Base-by-base conservation (phyloP, 768 basidiomycete genomes). In the Rubroboletus satanas region DNA sequence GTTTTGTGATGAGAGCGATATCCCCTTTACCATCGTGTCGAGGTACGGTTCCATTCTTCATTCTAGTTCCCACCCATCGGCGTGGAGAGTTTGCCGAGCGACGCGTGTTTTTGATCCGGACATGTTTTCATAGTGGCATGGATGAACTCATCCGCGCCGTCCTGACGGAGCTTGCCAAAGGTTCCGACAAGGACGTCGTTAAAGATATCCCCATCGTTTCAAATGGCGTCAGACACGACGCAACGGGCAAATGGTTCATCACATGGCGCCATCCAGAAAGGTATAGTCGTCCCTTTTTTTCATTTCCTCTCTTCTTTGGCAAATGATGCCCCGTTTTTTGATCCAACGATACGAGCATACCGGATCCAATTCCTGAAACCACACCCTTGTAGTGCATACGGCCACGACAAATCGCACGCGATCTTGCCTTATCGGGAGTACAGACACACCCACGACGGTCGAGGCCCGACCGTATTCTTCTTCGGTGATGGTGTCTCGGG, bases 401-500 rank as follows among this genome's bases (percentile, higher is more conserved):
- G 97, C 0, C 97, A 99, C 68, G 97, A 99, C 73, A 99, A 99
- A 74, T 93, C 90, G 7, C 88, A 87, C 62, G 93, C 96, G 3
- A 98, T 98, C 62, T 75, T 95, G 33, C 95, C 92, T 0, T 99
- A 98, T 73, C 62, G 75, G 7, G 68, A 82, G 45, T 83, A 85
- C 5, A 59, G 66, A 55, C 5, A 36, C 7, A 14, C 47, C 17
- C 62, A 66, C 51, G 44, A 51, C 5, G 63, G 60, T 17, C 60
- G 43, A 15, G 66, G 66, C 7, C 96, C 97, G 3, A 85, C 81
- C 2, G 76, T 96, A 10, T 96, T 99, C 74, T 99, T 97, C 82
- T 95, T 97, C 59, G 97, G 97, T 0, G 97, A 99, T 68, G 97
- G 97, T 33, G 97, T 97, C 47, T 94, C 92, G 52, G 93, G 93